A percentile compares a stretch with the other conserved stretches of the same genome.
Conservation (phyloP, 306 rosid genomes). For the Castanea mollissima region DNA sequence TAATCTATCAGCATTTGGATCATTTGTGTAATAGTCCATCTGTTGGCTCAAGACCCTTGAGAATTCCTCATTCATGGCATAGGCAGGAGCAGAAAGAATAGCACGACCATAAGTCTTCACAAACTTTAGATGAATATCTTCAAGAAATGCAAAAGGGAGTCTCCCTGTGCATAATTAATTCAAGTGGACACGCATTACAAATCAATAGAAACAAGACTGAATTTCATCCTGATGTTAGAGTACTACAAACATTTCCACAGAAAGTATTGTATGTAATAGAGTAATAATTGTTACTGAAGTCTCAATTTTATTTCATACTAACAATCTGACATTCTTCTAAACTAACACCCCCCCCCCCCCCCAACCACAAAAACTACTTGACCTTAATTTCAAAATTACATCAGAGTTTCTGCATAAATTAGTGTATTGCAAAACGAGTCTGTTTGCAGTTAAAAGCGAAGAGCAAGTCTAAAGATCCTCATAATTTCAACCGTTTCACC, state of each 20-base stretch:
- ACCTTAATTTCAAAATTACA: neutral
- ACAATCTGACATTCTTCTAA: too few relatives aligned
- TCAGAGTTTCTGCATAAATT: neutral
- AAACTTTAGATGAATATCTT: constrained; percentile 88
- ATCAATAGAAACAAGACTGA: neutral
- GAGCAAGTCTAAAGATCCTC: neutral
- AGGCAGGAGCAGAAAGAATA: constrained; percentile 73
- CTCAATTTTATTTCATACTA: too few relatives aligned
- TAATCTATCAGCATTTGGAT: constrained; percentile 91
- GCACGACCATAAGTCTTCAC: constrained; percentile 88
- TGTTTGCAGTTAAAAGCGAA: neutral
- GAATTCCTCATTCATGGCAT: constrained; percentile 93
- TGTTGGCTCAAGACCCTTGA: constrained; percentile 89
- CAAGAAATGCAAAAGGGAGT: constrained; percentile 90
- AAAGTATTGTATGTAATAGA: neutral
- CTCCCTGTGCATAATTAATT: constrained; percentile 52
- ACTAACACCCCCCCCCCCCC: too few relatives aligned
- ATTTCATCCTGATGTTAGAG: neutral
- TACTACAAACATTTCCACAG: neutral
- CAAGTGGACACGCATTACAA: neutral
- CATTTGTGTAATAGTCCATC: constrained; percentile 77
- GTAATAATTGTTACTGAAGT: neutral
- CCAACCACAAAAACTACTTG: too few relatives aligned
- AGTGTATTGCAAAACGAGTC: neutral
- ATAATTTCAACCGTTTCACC: neutral